phyloP scores from a whole-genome alignment of 208 protist species.

The Crithidia fasciculata region DNA sequence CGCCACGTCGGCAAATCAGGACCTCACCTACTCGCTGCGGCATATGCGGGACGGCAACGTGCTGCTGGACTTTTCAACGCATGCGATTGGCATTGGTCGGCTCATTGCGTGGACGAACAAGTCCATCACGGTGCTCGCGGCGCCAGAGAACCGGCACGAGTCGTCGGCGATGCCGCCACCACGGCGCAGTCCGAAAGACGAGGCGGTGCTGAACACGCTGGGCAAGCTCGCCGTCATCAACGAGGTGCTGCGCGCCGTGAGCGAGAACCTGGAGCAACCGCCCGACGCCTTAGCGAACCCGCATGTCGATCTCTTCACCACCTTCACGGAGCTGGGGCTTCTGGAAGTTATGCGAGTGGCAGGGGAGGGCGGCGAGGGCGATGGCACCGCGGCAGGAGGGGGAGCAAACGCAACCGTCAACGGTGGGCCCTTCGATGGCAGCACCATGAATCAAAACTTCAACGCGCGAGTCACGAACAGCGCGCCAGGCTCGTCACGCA shows the following conservation, averaged over 20 bases:
- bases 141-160: constrained; percentile 49
- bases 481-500: background rate
- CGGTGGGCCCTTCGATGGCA: background rate
- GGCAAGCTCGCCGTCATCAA: constrained; percentile 67
- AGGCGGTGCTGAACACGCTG: constrained; percentile 52
- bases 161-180: constrained; percentile 49
- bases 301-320: constrained; percentile 58
- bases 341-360: constrained; percentile 36
- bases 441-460: no score
- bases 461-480: background rate
- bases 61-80: constrained; percentile 72
- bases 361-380: background rate
- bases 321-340: constrained; percentile 66
- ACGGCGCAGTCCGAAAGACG: constrained; percentile 51
- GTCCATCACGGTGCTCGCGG: constrained; percentile 58
- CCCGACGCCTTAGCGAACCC: constrained; percentile 19
- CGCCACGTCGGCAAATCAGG: constrained; percentile 60
- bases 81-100: constrained; percentile 51
- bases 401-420: background rate
- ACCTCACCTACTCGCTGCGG: constrained; percentile 70
- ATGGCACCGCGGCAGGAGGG: background rate
- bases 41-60: constrained; percentile 67
- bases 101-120: constrained; percentile 67
- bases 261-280: constrained; percentile 18
- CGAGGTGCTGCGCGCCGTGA: constrained; percentile 44